These are phyloP conservation scores for Tylopilus rubrobrunneus DNA, from an alignment of 768 basidiomycete genomes.

Conservation along the genomic window DNA sequence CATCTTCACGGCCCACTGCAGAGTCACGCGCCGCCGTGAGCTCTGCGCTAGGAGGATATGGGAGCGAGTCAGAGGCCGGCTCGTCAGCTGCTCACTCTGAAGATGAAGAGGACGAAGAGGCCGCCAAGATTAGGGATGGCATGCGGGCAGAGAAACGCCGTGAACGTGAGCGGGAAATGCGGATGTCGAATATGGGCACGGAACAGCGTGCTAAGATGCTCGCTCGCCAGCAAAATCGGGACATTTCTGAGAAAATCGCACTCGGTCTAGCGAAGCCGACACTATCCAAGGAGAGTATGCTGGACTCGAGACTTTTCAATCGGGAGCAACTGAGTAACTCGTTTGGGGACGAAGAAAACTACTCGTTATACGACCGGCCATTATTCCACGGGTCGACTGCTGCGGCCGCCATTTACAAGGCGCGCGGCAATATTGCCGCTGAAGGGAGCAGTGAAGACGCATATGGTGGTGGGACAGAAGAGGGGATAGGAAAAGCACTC, in stretches of 20 bases:
- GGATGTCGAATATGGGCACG: slow-evolving; percentile 98
- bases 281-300: slow-evolving; percentile 92
- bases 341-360: slow-evolving; percentile 92
- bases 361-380: slow-evolving; percentile 91
- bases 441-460: slow-evolving; percentile 76
- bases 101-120: slow-evolving; percentile 75
- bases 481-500: slow-evolving; percentile 87
- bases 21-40: slow-evolving; percentile 69
- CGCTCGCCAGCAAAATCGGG: slow-evolving; percentile 94
- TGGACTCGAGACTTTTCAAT: slow-evolving; percentile 97
- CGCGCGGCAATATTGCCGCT: slow-evolving; percentile 78
- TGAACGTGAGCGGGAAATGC: slow-evolving; percentile 94
- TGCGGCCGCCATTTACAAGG: slow-evolving; percentile 99
- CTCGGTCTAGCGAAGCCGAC: slow-evolving; percentile 97
- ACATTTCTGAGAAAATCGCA: slow-evolving; percentile 98
- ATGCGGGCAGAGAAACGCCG: slow-evolving; percentile 90
- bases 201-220: slow-evolving; percentile 96
- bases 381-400: slow-evolving; percentile 96
- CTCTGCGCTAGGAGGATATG: slow-evolving; percentile 80
- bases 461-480: slow-evolving; percentile 92
- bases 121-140: slow-evolving; percentile 79
- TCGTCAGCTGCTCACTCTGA: slow-evolving; percentile 48
- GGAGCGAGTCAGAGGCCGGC: slow-evolving; percentile 63
- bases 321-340: slow-evolving; percentile 78
- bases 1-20: slow-evolving; percentile 59